These are phyloP conservation scores for Liquidambar formosana DNA, from an alignment of 164 flowering plant genomes.

Conservation along the genomic window DNA sequence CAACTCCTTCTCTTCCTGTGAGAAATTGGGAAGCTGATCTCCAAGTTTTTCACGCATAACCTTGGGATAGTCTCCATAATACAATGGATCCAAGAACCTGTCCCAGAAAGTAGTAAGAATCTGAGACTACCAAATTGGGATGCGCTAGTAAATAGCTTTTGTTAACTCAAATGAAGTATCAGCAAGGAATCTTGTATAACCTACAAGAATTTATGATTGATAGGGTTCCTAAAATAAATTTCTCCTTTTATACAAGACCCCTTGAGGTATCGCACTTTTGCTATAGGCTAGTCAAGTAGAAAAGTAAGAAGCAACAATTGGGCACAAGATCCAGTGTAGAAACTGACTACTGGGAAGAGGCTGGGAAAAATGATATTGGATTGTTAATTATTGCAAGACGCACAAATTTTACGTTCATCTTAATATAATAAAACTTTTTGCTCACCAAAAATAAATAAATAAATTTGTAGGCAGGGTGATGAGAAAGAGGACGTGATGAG, in stretches of 20 bases:
- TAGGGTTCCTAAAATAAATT: background rate
- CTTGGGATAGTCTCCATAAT: constrained; percentile 78
- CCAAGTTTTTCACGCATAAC: constrained; percentile 75
- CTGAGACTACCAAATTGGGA: background rate
- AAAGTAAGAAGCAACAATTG: background rate
- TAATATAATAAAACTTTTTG: too few relatives aligned
- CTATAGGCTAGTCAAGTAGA: background rate
- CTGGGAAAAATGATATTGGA: background rate
- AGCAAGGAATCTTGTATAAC: background rate
- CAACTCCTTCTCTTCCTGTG: constrained; percentile 60
- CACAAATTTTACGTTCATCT: too few relatives aligned
- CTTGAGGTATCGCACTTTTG: background rate
- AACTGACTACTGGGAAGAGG: background rate
- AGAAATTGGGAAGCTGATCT: constrained; percentile 71
- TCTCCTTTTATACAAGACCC: background rate
- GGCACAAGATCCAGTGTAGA: background rate
- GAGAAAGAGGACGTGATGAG: too few relatives aligned
- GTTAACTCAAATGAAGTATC: background rate
- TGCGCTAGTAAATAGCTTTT: background rate
- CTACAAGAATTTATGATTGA: background rate
- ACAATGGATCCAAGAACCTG: constrained; percentile 86
- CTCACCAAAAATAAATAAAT: too few relatives aligned
- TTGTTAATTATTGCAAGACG: too few relatives aligned
- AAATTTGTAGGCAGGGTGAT: too few relatives aligned
- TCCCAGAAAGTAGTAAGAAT: background rate